Evolutionary conservation across 345 rosid genomes (phyloP).

Genomic region (Arabidopsis thaliana): TAIR10.1 NC_003074.8:12565501-12566000

Average conservation of each 20-base stretch:
- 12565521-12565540: background rate
- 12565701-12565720: background rate
- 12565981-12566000: no score
- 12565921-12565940: no score
- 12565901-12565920: no score
- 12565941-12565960: no score
- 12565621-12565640: background rate
- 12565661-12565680: background rate
- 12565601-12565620: background rate
- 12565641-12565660: constrained; percentile 1
- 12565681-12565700: background rate
- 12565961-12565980: no score
- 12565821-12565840: background rate
- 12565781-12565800: background rate
- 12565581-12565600: no score
- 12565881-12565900: no score
- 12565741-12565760: background rate
- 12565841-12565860: no score
- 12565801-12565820: background rate
- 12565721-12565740: background rate
- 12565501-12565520: background rate
- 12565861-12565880: no score
- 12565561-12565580: no score
- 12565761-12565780: background rate
- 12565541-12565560: no score